Conservation (phyloP, 2,329 filamentous ascomycete genomes). For the Hypoxylon sp. region DNA sequence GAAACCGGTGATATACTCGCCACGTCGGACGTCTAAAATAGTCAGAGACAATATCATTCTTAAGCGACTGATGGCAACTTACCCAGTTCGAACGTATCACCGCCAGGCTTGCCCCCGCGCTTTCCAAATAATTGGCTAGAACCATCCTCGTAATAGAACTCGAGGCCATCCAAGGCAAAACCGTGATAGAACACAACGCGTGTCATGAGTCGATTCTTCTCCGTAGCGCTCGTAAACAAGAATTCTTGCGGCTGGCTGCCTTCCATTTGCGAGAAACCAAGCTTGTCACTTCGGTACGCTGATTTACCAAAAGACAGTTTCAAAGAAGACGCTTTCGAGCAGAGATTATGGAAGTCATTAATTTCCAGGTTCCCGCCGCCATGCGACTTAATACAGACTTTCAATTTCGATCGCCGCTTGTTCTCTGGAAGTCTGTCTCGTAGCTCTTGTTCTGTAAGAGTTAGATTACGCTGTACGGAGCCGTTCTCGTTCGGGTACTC, state of each 20-base stretch:
- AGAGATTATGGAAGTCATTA: slow-evolving; percentile 80
- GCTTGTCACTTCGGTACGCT: slow-evolving; percentile 81
- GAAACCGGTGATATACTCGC: slow-evolving; percentile 91
- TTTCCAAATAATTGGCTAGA: slow-evolving; percentile 90
- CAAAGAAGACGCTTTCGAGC: slow-evolving; percentile 78
- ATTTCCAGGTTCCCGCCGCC: slow-evolving; percentile 81
- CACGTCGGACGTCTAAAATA: slow-evolving; percentile 79
- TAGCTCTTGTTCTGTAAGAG: slow-evolving; percentile 81
- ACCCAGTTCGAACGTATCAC: slow-evolving; percentile 84
- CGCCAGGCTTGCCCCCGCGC: slow-evolving; percentile 76
- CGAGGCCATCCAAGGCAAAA: slow-evolving; percentile 83
- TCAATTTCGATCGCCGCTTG: slow-evolving; percentile 79
- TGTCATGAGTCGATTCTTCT: slow-evolving; percentile 80
- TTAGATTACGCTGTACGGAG: slow-evolving; percentile 77
- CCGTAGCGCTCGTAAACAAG: slow-evolving; percentile 78
- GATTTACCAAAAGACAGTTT: slow-evolving; percentile 79
- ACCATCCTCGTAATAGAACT: slow-evolving; percentile 92
- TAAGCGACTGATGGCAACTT: slow-evolving; percentile 54
- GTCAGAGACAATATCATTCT: slow-evolving; percentile 29
- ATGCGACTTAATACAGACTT: slow-evolving; percentile 81
- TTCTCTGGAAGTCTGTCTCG: slow-evolving; percentile 78
- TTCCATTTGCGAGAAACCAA: slow-evolving; percentile 80
- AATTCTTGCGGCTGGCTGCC: slow-evolving; percentile 79
- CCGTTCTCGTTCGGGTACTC: slow-evolving; percentile 79
- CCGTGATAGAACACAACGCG: slow-evolving; percentile 84